Base-by-base conservation (phyloP, 116 monocot genomes). In the Trichopus zeylanicus region DNA sequence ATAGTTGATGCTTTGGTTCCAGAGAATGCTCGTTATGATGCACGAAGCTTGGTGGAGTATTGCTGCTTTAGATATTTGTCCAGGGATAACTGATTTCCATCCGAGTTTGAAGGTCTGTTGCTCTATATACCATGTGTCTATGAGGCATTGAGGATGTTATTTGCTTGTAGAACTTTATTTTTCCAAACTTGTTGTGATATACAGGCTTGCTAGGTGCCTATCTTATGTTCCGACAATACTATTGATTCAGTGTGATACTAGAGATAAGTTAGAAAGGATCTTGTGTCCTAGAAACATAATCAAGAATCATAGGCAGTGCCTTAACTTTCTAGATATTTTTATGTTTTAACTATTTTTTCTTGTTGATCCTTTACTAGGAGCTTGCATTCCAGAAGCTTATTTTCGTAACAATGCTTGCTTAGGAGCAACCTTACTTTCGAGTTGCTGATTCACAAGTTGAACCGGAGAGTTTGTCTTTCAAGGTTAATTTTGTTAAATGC, bases 371-470 rank as follows among this genome's bases (percentile, higher is more conserved):
- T 62, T 51, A 72, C 3, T 74, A 95, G 95, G 95, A 95, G 20
- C 63, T 75, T 77, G 84, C 90, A 62, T 95, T 95, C 70, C 95
- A 87, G 74, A 87, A 75, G 74, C 84, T 95, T 67, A 70, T 95
- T 63, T 95, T 95, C 62, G 67, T 95, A 60, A 87, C 95, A 19
- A 95, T 95, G 95, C 84, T 95, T 69, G 95, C 87, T 51, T 95
- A 90, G 95, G 86, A 95, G 72, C 65, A 87, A 11, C 90, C 95
- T 46, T 90, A 90, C 53, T 47, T 53, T 29, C 63, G 70, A 35
- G 59, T 52, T 63, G 65, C 31, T 48, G 72, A 71, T 69, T 30
- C 49, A 55, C 70, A 58, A 34, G 19, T 62, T 62, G 64, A 74
- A 11, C 31, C 60, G 33, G 81, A 83, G 70, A 81, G 55, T 38